Base-by-base conservation (phyloP, 2,329 filamentous ascomycete genomes). In the Penicillium psychrosexuale region DNA sequence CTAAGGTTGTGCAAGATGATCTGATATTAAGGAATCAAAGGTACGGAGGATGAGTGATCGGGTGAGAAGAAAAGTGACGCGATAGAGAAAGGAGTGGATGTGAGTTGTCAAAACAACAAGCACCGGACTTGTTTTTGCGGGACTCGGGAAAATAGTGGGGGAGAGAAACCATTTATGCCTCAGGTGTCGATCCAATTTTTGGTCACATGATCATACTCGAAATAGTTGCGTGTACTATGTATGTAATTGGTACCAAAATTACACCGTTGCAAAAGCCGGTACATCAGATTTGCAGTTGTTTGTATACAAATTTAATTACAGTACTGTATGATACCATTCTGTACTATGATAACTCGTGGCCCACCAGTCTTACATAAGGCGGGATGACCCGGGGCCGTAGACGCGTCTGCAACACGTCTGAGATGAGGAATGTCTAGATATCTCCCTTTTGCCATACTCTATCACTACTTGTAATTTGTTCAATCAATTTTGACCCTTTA, bases 121-220 rank as follows among this genome's bases (percentile, higher is more conserved):
- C 46, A 47, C 39, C 56, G 53, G 53, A 51, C 57, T 33, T 62
- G 60, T 57, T 63, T 62, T 62, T 56, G 59, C 61, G 60, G 60
- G 60, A 62, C 58, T 57, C 51, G 56, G 61, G 60, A 59, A 53
- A 57, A 55, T 49, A 42, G 57, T 58, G 54, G 55, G 55, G 54
- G 40, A 40, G 34, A 38, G 47, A 31, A n/a, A 27, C 3, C 31
- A 12, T 52, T 24, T 6, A 1, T 51, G 55, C 57, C 61, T 63
- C 42, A 63, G 61, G 58, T 47, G 42, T 46, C 37, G 27, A 8
- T 22, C 17, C 24, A 19, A 11, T 42, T 9, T 9, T 13, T 9
- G 6, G 2, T 7, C 43, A 45, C 28, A 17, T 31, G 24, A n/a
- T 11, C 8, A 4, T 8, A 5, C 5, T 5, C 8, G 15, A 33